These are phyloP conservation scores for Elaeis guineensis DNA, from an alignment of 176 grass and related monocot species.

Conservation along the genomic window DNA sequence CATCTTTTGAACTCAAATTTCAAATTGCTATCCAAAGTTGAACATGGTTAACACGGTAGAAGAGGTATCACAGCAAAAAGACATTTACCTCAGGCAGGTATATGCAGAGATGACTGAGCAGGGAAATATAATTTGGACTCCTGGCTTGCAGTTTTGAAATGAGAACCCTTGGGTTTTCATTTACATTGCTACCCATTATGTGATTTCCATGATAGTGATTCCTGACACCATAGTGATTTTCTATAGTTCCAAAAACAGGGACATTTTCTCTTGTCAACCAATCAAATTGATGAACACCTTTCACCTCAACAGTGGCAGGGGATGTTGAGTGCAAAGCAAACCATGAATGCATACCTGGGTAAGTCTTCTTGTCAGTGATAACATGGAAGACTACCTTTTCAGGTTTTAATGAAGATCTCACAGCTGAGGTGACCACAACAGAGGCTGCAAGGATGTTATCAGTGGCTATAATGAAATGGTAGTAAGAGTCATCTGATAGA, in stretches of 20 bases:
- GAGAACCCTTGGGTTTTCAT: conserved; percentile 70
- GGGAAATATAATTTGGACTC: conserved; percentile 78
- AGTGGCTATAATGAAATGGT: conserved; percentile 81
- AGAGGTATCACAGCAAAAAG: background rate
- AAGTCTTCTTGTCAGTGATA: conserved; percentile 97
- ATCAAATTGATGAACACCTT: conserved; percentile 91
- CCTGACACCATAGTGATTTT: conserved; percentile 61
- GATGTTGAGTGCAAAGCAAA: conserved; percentile 81
- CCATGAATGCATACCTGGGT: conserved; percentile 97
- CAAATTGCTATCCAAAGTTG: no score
- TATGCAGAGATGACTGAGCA: conserved; percentile 93
- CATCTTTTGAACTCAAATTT: no score
- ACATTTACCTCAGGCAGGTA: conserved; percentile 91
- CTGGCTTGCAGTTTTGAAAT: conserved; percentile 84
- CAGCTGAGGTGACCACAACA: conserved; percentile 73
- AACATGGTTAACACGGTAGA: no score
- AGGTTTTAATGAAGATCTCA: conserved; percentile 68
- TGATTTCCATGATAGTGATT: conserved; percentile 63
- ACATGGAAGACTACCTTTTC: conserved; percentile 85
- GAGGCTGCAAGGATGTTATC: conserved; percentile 99
- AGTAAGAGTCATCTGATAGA: conserved; percentile 66
- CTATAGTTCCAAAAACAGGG: conserved; percentile 85
- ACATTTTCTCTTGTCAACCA: conserved; percentile 96
- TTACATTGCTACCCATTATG: conserved; percentile 37
- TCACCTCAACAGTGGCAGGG: conserved; percentile 76